Evolutionary conservation across 2,329 filamentous ascomycete genomes (phyloP).

Genomic region (Dichotomopilus funicola): DNA sequence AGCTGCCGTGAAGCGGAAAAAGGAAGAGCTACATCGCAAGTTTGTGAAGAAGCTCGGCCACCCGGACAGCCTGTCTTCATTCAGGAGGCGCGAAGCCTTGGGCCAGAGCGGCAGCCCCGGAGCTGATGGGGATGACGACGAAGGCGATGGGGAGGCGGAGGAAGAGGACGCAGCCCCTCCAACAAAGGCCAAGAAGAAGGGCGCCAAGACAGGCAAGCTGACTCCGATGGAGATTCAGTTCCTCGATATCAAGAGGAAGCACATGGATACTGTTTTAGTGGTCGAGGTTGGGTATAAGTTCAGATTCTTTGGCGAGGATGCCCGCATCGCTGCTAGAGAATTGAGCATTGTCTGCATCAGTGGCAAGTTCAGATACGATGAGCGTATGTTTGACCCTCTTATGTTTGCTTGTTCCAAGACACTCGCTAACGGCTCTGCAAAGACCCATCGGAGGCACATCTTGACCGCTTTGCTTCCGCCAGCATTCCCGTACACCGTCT

Average conservation of each 20-base stretch:
- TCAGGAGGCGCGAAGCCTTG: slow-evolving; percentile 53
- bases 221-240: slow-evolving; percentile 94
- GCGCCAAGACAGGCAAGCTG: slow-evolving; percentile 65
- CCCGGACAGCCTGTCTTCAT: slow-evolving; percentile 69
- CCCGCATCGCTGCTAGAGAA: slow-evolving; percentile 79
- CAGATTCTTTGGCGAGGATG: slow-evolving; percentile 93
- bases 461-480: slow-evolving; percentile 87
- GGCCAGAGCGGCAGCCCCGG: slow-evolving; percentile 47
- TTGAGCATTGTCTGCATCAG: slow-evolving; percentile 95
- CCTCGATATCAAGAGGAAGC: slow-evolving; percentile 85
- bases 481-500: slow-evolving; percentile 91
- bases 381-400: slow-evolving; percentile 48
- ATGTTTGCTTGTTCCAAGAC: too few relatives aligned
- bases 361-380: slow-evolving; percentile 89
- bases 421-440: slow-evolving; percentile 17
- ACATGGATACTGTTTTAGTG: slow-evolving; percentile 83
- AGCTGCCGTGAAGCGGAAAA: slow-evolving; percentile 46
- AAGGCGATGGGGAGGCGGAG: slow-evolving; percentile 51
- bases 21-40: slow-evolving; percentile 67
- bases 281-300: slow-evolving; percentile 98
- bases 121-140: slow-evolving; percentile 48
- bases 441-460: slow-evolving; percentile 84
- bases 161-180: slow-evolving; percentile 45
- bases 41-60: slow-evolving; percentile 89
- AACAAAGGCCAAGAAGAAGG: slow-evolving; percentile 59